Evolutionary conservation across 2,329 filamentous ascomycete species (phyloP).

Genomic region (Helotiales sp.): DNA sequence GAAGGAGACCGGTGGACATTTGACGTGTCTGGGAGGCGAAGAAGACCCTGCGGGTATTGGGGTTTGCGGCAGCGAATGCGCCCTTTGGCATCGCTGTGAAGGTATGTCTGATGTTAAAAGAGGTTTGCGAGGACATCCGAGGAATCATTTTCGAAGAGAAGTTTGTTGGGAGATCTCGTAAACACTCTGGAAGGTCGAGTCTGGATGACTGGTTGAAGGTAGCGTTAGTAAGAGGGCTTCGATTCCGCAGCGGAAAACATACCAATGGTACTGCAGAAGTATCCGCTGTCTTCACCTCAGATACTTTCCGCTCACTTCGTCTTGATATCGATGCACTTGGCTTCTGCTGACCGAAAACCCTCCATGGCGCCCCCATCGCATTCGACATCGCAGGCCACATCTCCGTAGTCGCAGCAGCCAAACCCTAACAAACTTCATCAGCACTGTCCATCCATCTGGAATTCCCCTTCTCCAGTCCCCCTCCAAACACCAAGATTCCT

Average conservation of each 20-base stretch:
- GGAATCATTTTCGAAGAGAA: conserved; percentile 27
- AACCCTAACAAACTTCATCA: conserved; percentile 46
- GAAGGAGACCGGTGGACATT: conserved; percentile 33
- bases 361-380: conserved; percentile 46
- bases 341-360: conserved; percentile 37
- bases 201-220: conserved; percentile 18
- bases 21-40: conserved; percentile 29
- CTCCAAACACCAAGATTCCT: conserved; percentile 10
- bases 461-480: background rate
- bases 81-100: conserved; percentile 32
- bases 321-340: conserved; percentile 26
- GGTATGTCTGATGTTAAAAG: conserved; percentile 24
- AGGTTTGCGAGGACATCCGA: conserved; percentile 22
- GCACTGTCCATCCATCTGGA: conserved; percentile 5
- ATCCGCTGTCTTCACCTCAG: conserved; percentile 1
- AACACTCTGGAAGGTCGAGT: conserved; percentile 29
- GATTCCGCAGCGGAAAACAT: background rate
- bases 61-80: conserved; percentile 33
- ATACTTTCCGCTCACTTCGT: conserved; percentile 14
- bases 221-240: conserved; percentile 15
- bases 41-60: conserved; percentile 28
- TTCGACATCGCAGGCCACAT: conserved; percentile 51
- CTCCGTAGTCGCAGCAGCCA: conserved; percentile 49
- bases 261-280: conserved; percentile 19
- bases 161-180: conserved; percentile 28